phyloP scores from a whole-genome alignment of 179 eudicot genomes.

The Dionaea muscipula region DNA sequence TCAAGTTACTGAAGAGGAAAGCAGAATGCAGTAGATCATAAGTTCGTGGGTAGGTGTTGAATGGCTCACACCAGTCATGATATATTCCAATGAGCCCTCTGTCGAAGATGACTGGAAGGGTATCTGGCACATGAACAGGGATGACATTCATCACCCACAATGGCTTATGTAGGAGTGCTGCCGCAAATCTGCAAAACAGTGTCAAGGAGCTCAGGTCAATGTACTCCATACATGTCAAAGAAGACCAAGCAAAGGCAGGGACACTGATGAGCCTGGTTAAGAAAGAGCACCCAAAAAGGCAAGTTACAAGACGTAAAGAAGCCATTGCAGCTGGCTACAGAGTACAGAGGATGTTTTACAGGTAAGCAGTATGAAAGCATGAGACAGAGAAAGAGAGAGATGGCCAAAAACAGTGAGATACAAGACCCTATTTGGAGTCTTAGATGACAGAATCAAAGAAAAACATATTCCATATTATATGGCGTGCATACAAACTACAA shows the following conservation, averaged over 20 bases:
- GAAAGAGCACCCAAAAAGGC: not conserved
- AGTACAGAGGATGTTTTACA: too few relatives aligned
- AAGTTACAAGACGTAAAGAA: too few relatives aligned
- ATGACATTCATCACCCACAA: conserved; percentile 92
- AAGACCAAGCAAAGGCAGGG: not conserved
- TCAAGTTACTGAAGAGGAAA: conserved; percentile 63
- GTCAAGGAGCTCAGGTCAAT: not conserved
- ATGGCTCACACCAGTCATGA: conserved; percentile 97
- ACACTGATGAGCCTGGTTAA: not conserved
- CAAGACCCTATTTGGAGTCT: too few relatives aligned
- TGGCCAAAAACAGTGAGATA: too few relatives aligned
- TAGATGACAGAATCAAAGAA: too few relatives aligned
- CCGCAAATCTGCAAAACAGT: conserved; percentile 52
- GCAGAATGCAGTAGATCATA: conserved; percentile 80
- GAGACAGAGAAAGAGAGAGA: too few relatives aligned
- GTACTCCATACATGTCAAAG: not conserved
- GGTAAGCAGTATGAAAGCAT: too few relatives aligned
- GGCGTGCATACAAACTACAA: too few relatives aligned
- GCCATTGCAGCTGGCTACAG: too few relatives aligned
- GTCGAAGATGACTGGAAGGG: conserved; percentile 64
- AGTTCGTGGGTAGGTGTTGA: conserved; percentile 81
- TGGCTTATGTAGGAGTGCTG: conserved; percentile 51
- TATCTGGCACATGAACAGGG: conserved; percentile 58
- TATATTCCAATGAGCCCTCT: conserved; percentile 84
- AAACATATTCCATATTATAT: too few relatives aligned